phyloP scores from a whole-genome alignment of 768 basidiomycete genomes.

The Naganishia randhawae region DNA sequence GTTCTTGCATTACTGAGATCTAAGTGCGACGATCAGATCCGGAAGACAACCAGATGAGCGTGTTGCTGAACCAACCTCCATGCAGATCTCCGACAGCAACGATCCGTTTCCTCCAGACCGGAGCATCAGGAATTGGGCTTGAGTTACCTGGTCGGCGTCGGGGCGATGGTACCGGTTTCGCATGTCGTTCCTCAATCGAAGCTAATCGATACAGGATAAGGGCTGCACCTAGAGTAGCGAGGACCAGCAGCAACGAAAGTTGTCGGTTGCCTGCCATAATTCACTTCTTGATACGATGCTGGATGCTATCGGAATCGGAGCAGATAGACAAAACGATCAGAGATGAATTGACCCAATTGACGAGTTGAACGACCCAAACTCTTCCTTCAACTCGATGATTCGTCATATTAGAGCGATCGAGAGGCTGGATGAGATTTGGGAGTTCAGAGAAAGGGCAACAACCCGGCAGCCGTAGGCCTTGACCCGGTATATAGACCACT shows the following conservation, averaged over 20 bases:
- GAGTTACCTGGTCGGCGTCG: background rate
- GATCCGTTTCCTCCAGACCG: slow-evolving; percentile 52
- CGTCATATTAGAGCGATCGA: background rate
- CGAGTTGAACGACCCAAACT: no score
- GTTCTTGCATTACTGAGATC: slow-evolving; percentile 73
- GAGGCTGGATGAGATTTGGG: background rate
- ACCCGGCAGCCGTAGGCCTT: no score
- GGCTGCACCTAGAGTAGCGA: slow-evolving; percentile 22
- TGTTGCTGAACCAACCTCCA: slow-evolving; percentile 53
- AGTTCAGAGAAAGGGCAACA: no score
- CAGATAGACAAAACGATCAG: background rate
- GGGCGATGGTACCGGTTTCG: background rate
- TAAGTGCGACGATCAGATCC: slow-evolving; percentile 18
- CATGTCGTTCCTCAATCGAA: background rate
- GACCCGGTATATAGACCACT: no score
- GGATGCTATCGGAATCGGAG: background rate
- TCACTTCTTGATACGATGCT: background rate
- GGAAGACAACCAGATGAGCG: background rate
- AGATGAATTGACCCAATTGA: background rate
- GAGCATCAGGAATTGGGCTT: background rate
- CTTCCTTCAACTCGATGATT: background rate
- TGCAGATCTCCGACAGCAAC: slow-evolving; percentile 91
- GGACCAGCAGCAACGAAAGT: slow-evolving; percentile 22
- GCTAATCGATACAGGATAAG: slow-evolving; percentile 26
- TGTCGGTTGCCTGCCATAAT: slow-evolving; percentile 11